Evolutionary conservation across 2,329 filamentous ascomycete genomes (phyloP).

Genomic region (Grosmannia penicillata): DNA sequence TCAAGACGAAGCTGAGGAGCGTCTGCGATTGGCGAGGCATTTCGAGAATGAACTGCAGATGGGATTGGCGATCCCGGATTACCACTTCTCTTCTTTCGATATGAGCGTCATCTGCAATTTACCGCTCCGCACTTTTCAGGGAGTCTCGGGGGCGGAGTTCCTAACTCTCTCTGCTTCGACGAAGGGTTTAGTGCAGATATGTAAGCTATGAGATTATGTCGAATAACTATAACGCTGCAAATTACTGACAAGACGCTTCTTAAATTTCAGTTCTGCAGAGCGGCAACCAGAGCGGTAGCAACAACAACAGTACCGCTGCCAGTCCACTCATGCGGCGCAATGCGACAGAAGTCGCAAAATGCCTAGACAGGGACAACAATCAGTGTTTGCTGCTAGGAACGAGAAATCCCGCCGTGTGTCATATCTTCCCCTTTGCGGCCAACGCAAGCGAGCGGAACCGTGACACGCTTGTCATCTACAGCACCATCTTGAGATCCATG

Average conservation of each 20-base stretch:
- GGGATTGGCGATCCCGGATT: background rate
- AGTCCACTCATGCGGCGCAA: background rate
- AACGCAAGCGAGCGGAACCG: background rate
- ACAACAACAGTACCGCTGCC: background rate
- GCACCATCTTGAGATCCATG: background rate
- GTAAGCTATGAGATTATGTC: background rate
- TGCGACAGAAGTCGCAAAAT: background rate
- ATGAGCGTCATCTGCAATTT: background rate
- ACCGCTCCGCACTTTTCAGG: background rate
- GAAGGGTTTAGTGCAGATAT: background rate
- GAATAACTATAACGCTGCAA: background rate
- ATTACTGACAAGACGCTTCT: background rate
- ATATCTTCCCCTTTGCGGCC: background rate
- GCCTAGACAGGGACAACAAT: background rate
- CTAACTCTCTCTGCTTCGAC: background rate
- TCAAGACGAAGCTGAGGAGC: background rate
- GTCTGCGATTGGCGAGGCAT: background rate
- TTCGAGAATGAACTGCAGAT: background rate
- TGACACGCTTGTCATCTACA: background rate
- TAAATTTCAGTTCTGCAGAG: background rate
- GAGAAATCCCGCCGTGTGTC: background rate
- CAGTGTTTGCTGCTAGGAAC: background rate
- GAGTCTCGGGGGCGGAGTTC: background rate
- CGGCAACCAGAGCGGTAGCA: background rate
- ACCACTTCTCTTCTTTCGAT: background rate